These are phyloP conservation scores for Chalaropsis thielavioides DNA, from an alignment of 2,329 filamentous ascomycete genomes.

Conservation along the genomic window DNA sequence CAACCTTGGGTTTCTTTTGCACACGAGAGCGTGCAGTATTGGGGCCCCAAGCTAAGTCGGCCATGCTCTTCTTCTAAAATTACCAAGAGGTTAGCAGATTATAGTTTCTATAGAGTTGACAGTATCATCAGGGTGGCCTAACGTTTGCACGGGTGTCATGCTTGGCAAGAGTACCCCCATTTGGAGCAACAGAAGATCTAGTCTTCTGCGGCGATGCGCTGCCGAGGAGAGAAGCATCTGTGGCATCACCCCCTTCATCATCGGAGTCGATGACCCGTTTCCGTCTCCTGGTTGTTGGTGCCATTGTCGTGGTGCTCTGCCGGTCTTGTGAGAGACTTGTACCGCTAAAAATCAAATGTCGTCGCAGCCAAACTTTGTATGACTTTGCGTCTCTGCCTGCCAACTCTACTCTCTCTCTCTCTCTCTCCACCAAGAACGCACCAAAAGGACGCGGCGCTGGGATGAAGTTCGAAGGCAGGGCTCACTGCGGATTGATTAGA, in stretches of 20 bases:
- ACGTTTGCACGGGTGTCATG: constrained; percentile 20
- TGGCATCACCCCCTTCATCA: constrained; percentile 36
- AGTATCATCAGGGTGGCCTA: not conserved
- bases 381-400: not conserved
- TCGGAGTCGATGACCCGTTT: constrained; percentile 38
- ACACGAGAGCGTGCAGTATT: constrained; percentile 28
- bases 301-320: constrained; percentile 30
- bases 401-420: too few species aligned
- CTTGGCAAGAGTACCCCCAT: constrained; percentile 32
- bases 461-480: constrained; percentile 18
- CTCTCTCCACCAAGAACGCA: not conserved
- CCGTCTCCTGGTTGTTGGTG: constrained; percentile 43
- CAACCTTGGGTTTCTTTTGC: constrained; percentile 31
- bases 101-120: not conserved
- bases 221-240: constrained; percentile 37
- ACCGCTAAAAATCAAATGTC: not conserved
- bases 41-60: constrained; percentile 33
- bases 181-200: constrained; percentile 23
- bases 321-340: not conserved
- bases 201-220: constrained; percentile 34
- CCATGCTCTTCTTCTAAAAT: constrained; percentile 20
- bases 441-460: not conserved
- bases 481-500: not conserved
- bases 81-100: constrained; percentile 12
- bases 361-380: not conserved